Conservation (phyloP, 164 flowering plant species). For the Macadamia tetraphylla region DNA sequence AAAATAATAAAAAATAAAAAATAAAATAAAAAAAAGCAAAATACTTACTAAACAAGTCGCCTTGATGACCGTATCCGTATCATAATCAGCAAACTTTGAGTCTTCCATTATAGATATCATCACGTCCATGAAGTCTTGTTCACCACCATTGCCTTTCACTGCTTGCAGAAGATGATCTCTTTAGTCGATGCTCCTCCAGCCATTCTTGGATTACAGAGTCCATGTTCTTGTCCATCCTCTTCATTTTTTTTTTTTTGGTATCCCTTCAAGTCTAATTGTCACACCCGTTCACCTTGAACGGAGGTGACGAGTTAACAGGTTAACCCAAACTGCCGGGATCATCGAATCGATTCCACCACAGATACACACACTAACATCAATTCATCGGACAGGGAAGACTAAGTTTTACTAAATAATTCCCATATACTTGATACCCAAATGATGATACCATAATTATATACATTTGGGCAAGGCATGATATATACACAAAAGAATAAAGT, state of each 20-base stretch:
- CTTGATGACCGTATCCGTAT: conserved; percentile 21
- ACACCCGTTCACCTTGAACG: too few relatives aligned
- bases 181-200: conserved; percentile 27
- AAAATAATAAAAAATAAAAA: not conserved
- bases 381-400: too few relatives aligned
- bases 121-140: conserved; percentile 28
- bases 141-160: conserved; percentile 1
- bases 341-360: too few relatives aligned
- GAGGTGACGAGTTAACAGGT: too few relatives aligned
- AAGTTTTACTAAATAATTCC: too few relatives aligned
- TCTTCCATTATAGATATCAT: conserved; percentile 22
- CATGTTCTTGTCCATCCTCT: conserved; percentile 23
- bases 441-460: too few relatives aligned
- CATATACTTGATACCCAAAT: too few relatives aligned
- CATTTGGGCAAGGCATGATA: too few relatives aligned
- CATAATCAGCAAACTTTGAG: conserved; percentile 3
- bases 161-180: not conserved
- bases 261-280: conserved; percentile 35
- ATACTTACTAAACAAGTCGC: conserved; percentile 25
- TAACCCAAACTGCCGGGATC: too few relatives aligned
- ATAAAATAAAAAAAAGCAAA: not conserved
- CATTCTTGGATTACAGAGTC: conserved; percentile 17
- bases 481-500: too few relatives aligned
- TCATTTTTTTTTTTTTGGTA: conserved; percentile 26
- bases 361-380: too few relatives aligned